Percentiles rank a stretch among this genome's conserved stretches.
phyloP scores from a whole-genome alignment of 2,329 filamentous ascomycete genomes.

The Diaporthe vexans region DNA sequence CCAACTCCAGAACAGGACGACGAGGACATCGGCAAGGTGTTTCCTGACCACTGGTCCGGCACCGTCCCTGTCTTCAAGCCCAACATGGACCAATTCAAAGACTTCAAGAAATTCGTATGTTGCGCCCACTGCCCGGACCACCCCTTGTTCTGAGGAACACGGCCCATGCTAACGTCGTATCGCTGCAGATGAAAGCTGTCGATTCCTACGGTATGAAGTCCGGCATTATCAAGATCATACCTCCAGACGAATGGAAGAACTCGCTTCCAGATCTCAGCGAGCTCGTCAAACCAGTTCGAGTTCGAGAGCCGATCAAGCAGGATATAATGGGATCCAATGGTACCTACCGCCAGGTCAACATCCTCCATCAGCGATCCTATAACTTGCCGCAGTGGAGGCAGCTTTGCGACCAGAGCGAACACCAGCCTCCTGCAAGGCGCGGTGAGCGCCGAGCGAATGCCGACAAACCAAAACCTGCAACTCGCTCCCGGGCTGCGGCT shows the following conservation, averaged over 20 bases:
- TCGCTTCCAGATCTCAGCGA: constrained; percentile 84
- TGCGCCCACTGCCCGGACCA: not conserved
- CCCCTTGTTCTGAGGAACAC: constrained; percentile 15
- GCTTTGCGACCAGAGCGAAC: constrained; percentile 93
- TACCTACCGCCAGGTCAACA: constrained; percentile 96
- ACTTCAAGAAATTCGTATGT: constrained; percentile 91
- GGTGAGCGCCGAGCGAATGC: constrained; percentile 81
- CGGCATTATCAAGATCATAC: constrained; percentile 95
- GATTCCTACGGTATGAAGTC: constrained; percentile 97
- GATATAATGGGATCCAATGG: constrained; percentile 97
- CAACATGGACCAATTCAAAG: constrained; percentile 93
- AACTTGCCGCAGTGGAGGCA: constrained; percentile 97
- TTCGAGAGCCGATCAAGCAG: constrained; percentile 97
- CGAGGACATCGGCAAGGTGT: constrained; percentile 80
- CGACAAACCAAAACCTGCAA: constrained; percentile 62
- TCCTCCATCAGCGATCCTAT: constrained; percentile 95
- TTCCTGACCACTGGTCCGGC: constrained; percentile 91
- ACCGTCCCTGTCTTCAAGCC: constrained; percentile 95
- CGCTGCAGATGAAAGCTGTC: constrained; percentile 78
- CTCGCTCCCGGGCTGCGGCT: constrained; percentile 55
- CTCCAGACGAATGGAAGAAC: constrained; percentile 93
- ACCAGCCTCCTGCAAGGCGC: constrained; percentile 92
- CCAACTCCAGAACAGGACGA: constrained; percentile 47
- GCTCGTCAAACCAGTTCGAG: constrained; percentile 89
- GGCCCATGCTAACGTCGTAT: constrained; percentile 47